phyloP scores from a whole-genome alignment of 2,329 filamentous ascomycete species.

The Pseudogymnoascus sp. region DNA sequence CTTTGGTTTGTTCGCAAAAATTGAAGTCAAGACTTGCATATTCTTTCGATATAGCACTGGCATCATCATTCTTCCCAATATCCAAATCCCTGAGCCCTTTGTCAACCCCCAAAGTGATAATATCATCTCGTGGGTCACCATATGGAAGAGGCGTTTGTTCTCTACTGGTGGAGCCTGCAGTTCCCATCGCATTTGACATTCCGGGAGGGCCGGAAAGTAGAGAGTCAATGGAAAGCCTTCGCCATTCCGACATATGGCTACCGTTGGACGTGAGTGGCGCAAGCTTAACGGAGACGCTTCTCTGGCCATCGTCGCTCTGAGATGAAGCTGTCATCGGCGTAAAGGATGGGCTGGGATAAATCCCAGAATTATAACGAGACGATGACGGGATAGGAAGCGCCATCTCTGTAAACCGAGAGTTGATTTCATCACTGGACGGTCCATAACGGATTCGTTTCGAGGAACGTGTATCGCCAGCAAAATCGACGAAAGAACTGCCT shows the following conservation, averaged over 20 bases:
- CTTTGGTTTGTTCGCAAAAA: conserved; percentile 38
- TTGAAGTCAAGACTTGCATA: conserved; percentile 36
- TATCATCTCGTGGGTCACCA: conserved; percentile 26
- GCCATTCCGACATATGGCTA: conserved; percentile 31
- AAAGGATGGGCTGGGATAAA: conserved; percentile 16
- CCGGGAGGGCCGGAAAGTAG: conserved; percentile 46
- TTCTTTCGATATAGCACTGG: conserved; percentile 49
- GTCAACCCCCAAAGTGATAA: conserved; percentile 60
- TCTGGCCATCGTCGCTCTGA: conserved; percentile 36
- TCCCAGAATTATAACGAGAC: conserved; percentile 10
- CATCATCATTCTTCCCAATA: conserved; percentile 62
- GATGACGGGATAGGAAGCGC: conserved; percentile 18
- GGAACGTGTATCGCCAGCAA: conserved; percentile 13
- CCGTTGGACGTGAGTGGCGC: conserved; percentile 23
- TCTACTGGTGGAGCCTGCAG: conserved; percentile 13
- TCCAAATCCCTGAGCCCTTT: conserved; percentile 62
- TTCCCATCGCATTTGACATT: conserved; percentile 22
- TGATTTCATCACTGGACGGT: conserved; percentile 7
- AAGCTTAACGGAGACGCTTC: conserved; percentile 26
- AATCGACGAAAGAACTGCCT: conserved; percentile 15
- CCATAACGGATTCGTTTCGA: conserved; percentile 20
- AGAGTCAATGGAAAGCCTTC: conserved; percentile 56
- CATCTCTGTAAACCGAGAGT: conserved; percentile 15
- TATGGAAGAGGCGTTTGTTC: conserved; percentile 6
- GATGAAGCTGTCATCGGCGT: conserved; percentile 32